Evolutionary conservation across 2,329 filamentous ascomycete genomes (phyloP).

Genomic region (Xylaria sp.): DNA sequence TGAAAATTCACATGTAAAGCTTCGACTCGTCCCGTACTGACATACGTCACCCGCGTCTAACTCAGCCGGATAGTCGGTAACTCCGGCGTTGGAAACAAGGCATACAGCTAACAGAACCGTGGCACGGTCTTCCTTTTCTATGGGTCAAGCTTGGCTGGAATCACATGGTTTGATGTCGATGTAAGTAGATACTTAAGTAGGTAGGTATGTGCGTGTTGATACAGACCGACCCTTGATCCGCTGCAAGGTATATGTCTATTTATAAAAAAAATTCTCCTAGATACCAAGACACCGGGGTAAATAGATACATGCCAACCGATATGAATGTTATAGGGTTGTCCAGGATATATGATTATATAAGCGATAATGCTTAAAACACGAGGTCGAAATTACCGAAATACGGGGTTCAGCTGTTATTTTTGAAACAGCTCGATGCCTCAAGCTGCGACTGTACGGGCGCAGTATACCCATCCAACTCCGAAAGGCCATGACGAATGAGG

Average conservation of each 20-base stretch:
- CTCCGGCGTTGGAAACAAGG: slow-evolving; percentile 1
- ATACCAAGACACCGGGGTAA: not conserved
- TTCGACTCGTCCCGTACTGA: not conserved
- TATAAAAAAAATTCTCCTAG: not conserved
- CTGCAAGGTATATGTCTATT: not conserved
- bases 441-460: slow-evolving; percentile 8
- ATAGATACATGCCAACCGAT: not conserved
- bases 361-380: slow-evolving; percentile 11
- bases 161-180: not conserved
- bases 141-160: slow-evolving; percentile 1
- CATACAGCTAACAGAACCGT: not conserved
- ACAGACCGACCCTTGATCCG: not conserved
- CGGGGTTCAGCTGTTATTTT: slow-evolving; percentile 16
- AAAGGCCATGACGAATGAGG: not conserved
- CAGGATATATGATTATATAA: not conserved
- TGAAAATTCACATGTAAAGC: slow-evolving; percentile 3
- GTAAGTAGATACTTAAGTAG: not conserved
- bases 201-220: not conserved
- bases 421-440: slow-evolving; percentile 7
- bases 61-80: not conserved
- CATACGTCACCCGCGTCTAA: slow-evolving; percentile 22
- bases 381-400: not conserved
- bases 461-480: not conserved
- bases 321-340: not conserved
- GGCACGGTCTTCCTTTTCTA: slow-evolving; percentile 6